Base-by-base conservation (phyloP, 306 rosid species). In the Quercus robur region DNA sequence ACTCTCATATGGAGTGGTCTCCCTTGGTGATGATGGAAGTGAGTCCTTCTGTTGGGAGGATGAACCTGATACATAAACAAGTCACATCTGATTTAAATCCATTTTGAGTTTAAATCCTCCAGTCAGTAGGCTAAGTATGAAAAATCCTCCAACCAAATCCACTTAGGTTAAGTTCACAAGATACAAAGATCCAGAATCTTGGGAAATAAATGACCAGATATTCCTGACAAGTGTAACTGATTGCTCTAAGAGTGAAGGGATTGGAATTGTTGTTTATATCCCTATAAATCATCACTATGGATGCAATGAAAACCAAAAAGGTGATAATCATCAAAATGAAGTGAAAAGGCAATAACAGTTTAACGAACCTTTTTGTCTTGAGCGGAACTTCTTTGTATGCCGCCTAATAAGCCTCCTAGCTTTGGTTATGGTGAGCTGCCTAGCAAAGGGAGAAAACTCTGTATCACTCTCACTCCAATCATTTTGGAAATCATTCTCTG, bases 401-500 rank as follows among this genome's bases (percentile, higher is more conserved):
- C 97, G 90, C 87, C 96, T 83, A 75, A 96, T 93, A 79, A 96
- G 99, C 76, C 87, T 91, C 86, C 87, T 96, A 41, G 98, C 97
- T 85, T 87, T 96, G 25, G 94, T 90, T 77, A 93, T 93, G 1
- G 99, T 96, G 74, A 96, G 98, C 87, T 93, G 99, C 84, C 97
- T 80, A 46, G 97, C 98, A 75, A 90, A 93, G 66, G 98, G 98
- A 30, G 99, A 87, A 85, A 91, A 89, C 82, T 93, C 99, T 1
- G 70, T 83, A 75, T 93, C 99, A 73, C 94, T 96, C 78, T 90
- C 98, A 77, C 98, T 96, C 99, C 98, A 96, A 81, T 96, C 99
- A 57, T 93, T 93, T 86, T 85, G 97, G 85, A 89, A 91, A 80
- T 96, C 97, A 88, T 86, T 91, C 33, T 96, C 98, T 68, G 94